Percentiles rank a stretch among this genome's conserved stretches.
phyloP scores from a whole-genome alignment of 176 grass and related monocot genomes.

The Raddia distichophylla region DNA sequence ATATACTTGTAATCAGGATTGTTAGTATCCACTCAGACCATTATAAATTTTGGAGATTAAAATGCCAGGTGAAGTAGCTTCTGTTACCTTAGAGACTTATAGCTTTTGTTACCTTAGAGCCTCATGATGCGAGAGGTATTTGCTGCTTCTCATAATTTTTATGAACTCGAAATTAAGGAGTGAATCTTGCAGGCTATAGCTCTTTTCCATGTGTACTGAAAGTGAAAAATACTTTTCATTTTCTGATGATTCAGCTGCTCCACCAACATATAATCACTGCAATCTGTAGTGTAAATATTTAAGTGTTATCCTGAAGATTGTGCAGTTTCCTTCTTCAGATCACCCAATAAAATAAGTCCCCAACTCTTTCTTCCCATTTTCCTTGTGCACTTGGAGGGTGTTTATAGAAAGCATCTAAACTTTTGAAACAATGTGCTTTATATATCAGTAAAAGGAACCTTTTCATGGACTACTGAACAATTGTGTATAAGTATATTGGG shows the following conservation, averaged over 20 bases:
- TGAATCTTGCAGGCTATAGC: background rate
- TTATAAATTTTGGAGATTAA: background rate
- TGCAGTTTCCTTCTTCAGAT: background rate
- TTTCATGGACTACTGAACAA: background rate
- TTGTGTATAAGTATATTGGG: background rate
- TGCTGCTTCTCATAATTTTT: background rate
- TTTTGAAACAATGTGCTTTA: background rate
- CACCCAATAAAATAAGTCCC: background rate
- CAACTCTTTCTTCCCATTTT: background rate
- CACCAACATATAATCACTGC: background rate
- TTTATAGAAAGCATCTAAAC: too few species aligned
- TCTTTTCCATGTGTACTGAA: background rate
- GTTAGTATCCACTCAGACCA: background rate
- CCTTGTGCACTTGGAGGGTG: background rate
- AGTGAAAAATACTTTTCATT: background rate
- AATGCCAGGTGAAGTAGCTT: background rate
- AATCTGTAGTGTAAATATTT: background rate
- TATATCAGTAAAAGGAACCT: background rate
- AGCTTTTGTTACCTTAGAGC: background rate
- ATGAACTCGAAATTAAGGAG: background rate
- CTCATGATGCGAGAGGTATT: background rate
- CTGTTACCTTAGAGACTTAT: background rate
- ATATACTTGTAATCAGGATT: background rate
- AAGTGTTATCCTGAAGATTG: background rate
- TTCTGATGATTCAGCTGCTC: constrained; percentile 8